Evolutionary conservation across 805 yeast genomes (phyloP), one percentile per base, ranked within the genome.

Genomic region (Lachancea cidri): DNA sequence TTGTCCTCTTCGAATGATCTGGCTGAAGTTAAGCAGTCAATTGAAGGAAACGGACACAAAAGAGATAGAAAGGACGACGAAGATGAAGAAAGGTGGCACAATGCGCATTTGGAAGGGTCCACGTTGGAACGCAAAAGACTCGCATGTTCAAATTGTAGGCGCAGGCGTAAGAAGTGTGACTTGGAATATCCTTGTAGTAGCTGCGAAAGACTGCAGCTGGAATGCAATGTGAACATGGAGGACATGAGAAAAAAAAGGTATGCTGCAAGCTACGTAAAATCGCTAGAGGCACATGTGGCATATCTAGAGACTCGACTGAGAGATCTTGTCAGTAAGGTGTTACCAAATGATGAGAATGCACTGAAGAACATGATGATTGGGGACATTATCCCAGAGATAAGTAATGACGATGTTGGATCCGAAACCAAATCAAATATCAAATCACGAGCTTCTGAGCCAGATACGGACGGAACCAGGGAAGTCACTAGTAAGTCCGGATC

Each of bases 241-340:
- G 81, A 76, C 50, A 60, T 73, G 64, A 61, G 81, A 30, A 74
- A 73, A 48, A 71, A 70, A 43, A 56, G 80, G 35, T 76, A 76
- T 3, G 65, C 74, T 0, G 72, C 70, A 7, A 64, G 68, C 34
- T 75, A 76, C 49, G 79, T 76, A n/a, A 66, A 67, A 34, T 60
- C 67, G 2, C 53, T 76, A 33, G 77, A 64, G 42, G 43, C 49
- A 1, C 65, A 61, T 34, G 49, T 61, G 25, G 54, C 59, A 15
- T 42, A 50, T 17, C 45, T 63, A 31, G 64, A 65, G 39, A 45
- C 48, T 3, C 53, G 53, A 38, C 38, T 64, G 16, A 47, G 47
- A 36, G 49, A 46, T 4, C 33, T 61, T 2, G 55, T 52, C 5
- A 58, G 50, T 6, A 48, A 46, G 38, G 44, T 50, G 11, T n/a